Conservation (phyloP, 805 yeast genomes). For the Teunomyces gatunensis region DNA sequence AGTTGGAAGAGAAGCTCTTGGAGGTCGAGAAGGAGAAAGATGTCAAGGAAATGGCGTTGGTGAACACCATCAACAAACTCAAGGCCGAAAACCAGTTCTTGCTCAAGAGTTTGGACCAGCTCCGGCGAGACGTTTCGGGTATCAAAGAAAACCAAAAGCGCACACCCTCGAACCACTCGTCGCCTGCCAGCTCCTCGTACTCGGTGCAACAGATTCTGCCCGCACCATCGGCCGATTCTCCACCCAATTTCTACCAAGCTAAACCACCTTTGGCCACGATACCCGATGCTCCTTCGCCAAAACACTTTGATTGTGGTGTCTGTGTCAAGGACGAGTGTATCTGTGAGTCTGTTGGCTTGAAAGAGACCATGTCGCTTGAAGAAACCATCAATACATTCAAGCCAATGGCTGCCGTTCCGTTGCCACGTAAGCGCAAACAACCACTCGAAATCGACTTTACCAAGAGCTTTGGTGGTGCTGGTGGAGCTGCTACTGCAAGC, state of each 20-base stretch:
- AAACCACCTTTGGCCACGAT: not conserved
- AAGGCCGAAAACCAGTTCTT: constrained; percentile 45
- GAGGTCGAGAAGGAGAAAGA: constrained; percentile 68
- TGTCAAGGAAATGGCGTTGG: constrained; percentile 52
- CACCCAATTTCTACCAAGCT: constrained; percentile 28
- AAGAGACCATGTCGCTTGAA: constrained; percentile 15
- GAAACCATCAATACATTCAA: constrained; percentile 37
- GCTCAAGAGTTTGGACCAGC: constrained; percentile 40
- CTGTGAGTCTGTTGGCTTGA: constrained; percentile 55
- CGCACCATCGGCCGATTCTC: constrained; percentile 49
- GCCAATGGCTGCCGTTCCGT: constrained; percentile 68
- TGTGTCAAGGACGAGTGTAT: constrained; percentile 68
- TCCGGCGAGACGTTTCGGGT: constrained; percentile 31
- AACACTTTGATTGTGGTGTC: constrained; percentile 56
- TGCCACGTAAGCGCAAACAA: constrained; percentile 37
- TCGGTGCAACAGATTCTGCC: constrained; percentile 52
- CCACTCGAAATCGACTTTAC: constrained; percentile 57
- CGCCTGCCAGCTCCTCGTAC: constrained; percentile 19
- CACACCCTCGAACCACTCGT: not conserved
- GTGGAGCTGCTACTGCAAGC: constrained; percentile 15
- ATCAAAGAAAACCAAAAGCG: constrained; percentile 12
- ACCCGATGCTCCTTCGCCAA: constrained; percentile 10
- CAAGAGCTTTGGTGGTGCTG: constrained; percentile 29
- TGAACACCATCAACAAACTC: constrained; percentile 50
- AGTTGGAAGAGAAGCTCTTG: constrained; percentile 65